Base-by-base conservation (phyloP, 1,284 basidiomycete species). In the Cryptococcus deneoformans region DNA sequence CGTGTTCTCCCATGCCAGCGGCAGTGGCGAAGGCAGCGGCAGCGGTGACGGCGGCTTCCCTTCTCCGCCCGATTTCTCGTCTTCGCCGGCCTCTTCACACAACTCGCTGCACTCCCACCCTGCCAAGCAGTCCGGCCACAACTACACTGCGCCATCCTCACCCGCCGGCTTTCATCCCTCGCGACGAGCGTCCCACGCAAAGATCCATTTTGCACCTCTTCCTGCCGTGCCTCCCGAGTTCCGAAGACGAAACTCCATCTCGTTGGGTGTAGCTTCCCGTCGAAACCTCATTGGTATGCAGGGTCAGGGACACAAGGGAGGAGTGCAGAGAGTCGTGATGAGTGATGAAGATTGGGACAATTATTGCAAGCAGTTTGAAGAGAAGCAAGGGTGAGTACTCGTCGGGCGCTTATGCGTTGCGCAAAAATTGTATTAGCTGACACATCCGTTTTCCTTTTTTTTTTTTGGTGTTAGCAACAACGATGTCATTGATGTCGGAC, bases 261-360 rank as follows among this genome's bases (percentile, higher is more conserved):
- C 73, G 3, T 63, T 78, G 3, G 76, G 76, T 36, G 73, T 77
- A 3, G 70, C 72, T 0, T 68, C 71, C 7, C 53, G 76, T 38
- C 70, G 67, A 52, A 69, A 69, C 49, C 60, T 78, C 58, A 59
- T 77, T 38, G 61, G 60, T 12, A 68, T 55, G 71, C 68, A 34
- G 49, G 43, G n/a, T 14, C 43, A 35, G 53, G 54, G 34, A 46
- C 52, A 29, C 50, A 29, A 47, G 46, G 34, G 60, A 6, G 49
- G 52, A 9, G 44, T 60, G 11, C 62, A 53, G 35, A 65, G 54
- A 43, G 58, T 77, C 48, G 61, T 68, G 52, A 75, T 77, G 73
- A 73, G 65, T 4, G 75, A 77, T 61, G 68, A 60, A 34, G 70
- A 77, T 46, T 77, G 75, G 75, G 72, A 71, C 52, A 65, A 62